Base-by-base conservation (phyloP, 768 basidiomycete species). In the Phlebiopsis gigantea region DNA sequence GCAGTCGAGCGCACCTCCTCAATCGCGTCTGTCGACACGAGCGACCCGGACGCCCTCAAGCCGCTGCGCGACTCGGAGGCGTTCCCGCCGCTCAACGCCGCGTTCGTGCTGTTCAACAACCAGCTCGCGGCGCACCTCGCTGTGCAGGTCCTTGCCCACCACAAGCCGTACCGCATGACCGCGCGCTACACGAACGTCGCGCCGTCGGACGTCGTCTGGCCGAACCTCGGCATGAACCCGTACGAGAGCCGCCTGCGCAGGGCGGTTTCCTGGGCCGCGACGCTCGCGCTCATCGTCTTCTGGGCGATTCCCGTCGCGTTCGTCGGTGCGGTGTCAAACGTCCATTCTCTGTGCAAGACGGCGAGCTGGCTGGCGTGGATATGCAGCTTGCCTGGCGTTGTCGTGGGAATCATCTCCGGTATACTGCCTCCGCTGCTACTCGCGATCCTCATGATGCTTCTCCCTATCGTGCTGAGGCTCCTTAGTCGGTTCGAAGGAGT, bases 91-190 rank as follows among this genome's bases (percentile, higher is more conserved):
- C 57, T 48, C 24, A 66, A 66, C 50, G 86, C 84, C 21, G 87
- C 87, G 6, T 97, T 97, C 68, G 78, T 97, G 59, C 87, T 88
- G 19, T 97, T 96, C 78, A 83, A 92, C 68, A 79, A 83, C 62
- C 95, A 96, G 73, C 89, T 95, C 61, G 87, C 88, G 4, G 93
- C 93, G 14, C 93, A 97, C 71, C 73, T 96, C 68, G 92, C 88
- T 2, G 77, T 79, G 28, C 83, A 93, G 68, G 75, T 76, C 5
- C 71, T 93, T 42, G 71, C 81, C 2, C 88, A 93, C 68, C 84
- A 93, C 64, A 81, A 84, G 46, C 90, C 90, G 22, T 90, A 89
- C 62, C 72, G 79, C 17, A 95, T 96, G 92, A 75, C 77, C 9
- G 75, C 74, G 24, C 82, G 82, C 43, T 89, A 85, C 66, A 78